Evolutionary conservation across 257 asterid species (phyloP).

Genomic region (Penstemon newberryi): DNA sequence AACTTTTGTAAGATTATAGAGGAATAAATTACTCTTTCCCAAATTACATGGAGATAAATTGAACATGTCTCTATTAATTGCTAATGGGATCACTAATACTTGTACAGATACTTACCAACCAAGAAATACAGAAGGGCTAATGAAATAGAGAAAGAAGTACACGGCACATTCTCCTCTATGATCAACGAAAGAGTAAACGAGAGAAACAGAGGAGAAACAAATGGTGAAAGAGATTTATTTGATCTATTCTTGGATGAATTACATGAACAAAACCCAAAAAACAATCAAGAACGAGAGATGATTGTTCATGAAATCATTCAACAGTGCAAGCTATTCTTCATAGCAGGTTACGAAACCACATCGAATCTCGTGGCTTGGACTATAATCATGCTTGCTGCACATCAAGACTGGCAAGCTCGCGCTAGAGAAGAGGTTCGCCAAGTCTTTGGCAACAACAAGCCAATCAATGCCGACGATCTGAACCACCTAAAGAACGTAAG

Average conservation of each 20-base stretch:
- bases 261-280: neutral
- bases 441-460: conserved; percentile 7
- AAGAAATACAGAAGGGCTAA: conserved; percentile 27
- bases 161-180: conserved; percentile 19
- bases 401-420: conserved; percentile 24
- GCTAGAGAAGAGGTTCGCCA: conserved; percentile 24
- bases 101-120: conserved; percentile 26
- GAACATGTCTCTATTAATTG: no score
- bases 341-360: conserved; percentile 1
- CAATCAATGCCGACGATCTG: neutral
- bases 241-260: conserved; percentile 26
- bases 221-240: conserved; percentile 11
- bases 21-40: no score
- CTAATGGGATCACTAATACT: neutral
- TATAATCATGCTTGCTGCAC: conserved; percentile 9
- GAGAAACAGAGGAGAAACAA: conserved; percentile 7
- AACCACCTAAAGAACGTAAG: conserved; percentile 27
- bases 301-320: no score
- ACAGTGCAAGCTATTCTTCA: conserved; percentile 23
- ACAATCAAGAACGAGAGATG: neutral
- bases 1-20: no score
- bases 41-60: neutral
- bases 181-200: conserved; percentile 25
- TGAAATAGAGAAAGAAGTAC: conserved; percentile 27
- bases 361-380: conserved; percentile 26